Evolutionary conservation across 805 yeast genomes (phyloP).

Genomic region (Monosporozyma aerobia): DNA sequence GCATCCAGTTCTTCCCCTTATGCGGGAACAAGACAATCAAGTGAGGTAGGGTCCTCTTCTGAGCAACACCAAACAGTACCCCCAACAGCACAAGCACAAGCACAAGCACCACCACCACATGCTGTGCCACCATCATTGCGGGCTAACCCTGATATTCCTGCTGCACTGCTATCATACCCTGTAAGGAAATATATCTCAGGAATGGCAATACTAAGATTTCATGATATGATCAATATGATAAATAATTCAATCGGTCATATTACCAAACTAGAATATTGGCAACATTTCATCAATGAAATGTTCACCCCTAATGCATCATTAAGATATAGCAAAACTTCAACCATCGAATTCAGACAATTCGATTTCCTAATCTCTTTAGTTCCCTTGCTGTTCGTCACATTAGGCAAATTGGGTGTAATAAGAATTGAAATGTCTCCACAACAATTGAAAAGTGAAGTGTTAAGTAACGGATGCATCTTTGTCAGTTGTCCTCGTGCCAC

Average conservation of each 20-base stretch:
- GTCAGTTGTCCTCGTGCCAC: slow-evolving; percentile 45
- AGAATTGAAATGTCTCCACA: slow-evolving; percentile 42
- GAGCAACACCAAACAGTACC: slow-evolving; percentile 1
- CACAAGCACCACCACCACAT: too few species aligned
- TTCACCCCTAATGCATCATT: slow-evolving; percentile 45
- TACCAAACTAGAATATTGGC: slow-evolving; percentile 42
- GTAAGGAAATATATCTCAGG: slow-evolving; percentile 37
- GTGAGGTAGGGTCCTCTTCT: background rate
- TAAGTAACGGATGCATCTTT: slow-evolving; percentile 44
- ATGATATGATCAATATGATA: slow-evolving; percentile 42
- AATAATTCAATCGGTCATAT: slow-evolving; percentile 36
- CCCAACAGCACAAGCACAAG: background rate
- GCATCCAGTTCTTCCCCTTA: background rate
- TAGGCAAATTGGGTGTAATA: slow-evolving; percentile 40
- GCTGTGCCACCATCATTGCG: slow-evolving; percentile 3
- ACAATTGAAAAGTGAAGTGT: slow-evolving; percentile 41
- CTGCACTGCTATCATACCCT: slow-evolving; percentile 18
- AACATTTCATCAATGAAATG: slow-evolving; percentile 38
- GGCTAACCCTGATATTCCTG: slow-evolving; percentile 2
- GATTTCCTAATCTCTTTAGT: slow-evolving; percentile 39
- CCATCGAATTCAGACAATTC: slow-evolving; percentile 44
- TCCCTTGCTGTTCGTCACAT: slow-evolving; percentile 37
- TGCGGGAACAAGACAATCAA: too few species aligned
- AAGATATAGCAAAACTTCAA: slow-evolving; percentile 38
- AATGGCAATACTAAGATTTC: slow-evolving; percentile 41